Base-by-base conservation (phyloP, 441 rosid species). In the Eruca vesicaria region DNA sequence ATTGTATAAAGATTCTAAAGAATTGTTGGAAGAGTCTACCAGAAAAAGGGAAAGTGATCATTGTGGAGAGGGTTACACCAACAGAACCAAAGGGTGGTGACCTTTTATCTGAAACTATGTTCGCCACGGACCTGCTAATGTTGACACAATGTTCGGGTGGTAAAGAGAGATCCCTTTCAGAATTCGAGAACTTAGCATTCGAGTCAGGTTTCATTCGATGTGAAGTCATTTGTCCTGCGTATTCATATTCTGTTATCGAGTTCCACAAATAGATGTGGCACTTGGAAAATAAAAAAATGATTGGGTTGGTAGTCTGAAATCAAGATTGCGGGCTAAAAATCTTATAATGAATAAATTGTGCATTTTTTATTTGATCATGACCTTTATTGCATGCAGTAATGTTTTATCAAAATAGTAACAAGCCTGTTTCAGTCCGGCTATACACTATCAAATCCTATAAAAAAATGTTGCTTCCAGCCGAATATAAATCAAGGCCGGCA, bases 191-290 rank as follows among this genome's bases (percentile, higher is more conserved):
- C 1, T 53, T 68, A 32, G 72, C 72, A 43, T 53, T 53, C 15
- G 9, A 14, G 4, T 68, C 62, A 35, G 50, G 72, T 18, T 68
- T 68, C 11, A 2, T 5, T 33, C 61, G 62, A 31, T 68, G 72
- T 53, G 72, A 68, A 48, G 6, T 32, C 72, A 45, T 62, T 72
- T 62, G 76, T 52, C 14, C 0, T 63, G 84, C 79, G 15, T 63
- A n/a, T 74, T 31, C 70, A 36, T 81, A 70, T 66, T 85, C 87
- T 32, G 69, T 81, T 12, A 48, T 85, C 3, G 86, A 81, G 76
- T 74, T 84, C 23, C 43, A 26, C 10, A 82, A 85, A 72, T 52
- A 33, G 32, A 63, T 55, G 45, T 64, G 7, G 19, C 9, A 58
- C 1, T 28, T 14, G 11, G 19, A 28, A 56, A 56, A 56, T 2